Evolutionary conservation across 495 filamentous ascomycete species (phyloP), one percentile per base, ranked within the genome.

Genomic region (Podospora anserina): DNA sequence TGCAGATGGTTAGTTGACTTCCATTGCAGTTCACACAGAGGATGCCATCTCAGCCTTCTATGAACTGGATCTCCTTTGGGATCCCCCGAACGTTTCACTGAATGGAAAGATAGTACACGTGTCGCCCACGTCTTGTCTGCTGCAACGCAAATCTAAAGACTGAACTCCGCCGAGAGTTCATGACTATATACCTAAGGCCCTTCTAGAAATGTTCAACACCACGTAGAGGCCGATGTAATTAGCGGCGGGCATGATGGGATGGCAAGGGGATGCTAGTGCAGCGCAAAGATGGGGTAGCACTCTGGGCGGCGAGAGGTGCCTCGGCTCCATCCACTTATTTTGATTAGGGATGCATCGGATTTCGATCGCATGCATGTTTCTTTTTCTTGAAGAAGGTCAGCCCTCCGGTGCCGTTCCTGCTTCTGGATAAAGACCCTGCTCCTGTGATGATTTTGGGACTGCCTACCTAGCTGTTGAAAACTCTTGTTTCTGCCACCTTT

Each of bases 231-330:
- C 39, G 39, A 49, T 49, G 39, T 49, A 49, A 49, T 49, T 49
- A 49, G 39, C 39, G 39, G 39, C 39, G 39, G 39, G 39, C 39
- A 16, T 49, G 39, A 16, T 49, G 39, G 39, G 39, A 49, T 49
- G 55, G 55, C n/a, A 19, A 11, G 11, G 55, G 55, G n/a, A 26
- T 58, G 55, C 55, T 58, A 58, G 55, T n/a, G 55, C 55, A 58
- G 15, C 9, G 39, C 5, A 49, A 13, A 49, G 39, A 49, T 58
- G 55, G 55, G 55, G 55, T 58, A 58, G 23, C 55, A 58, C n/a
- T 58, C 55, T 58, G n/a, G 55, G 55, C 16, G 23, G 55, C 55
- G 55, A 49, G 39, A 6, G 55, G 55, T 20, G 55, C 55, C 55
- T 58, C 55, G 55, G 55, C 23, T 58, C 55, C 55, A 58, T 58